A percentile compares a stretch with the other conserved stretches of the same genome.
Evolutionary conservation across 169 alveolate genomes (phyloP).

Genomic region (Ichthyophthirius multifiliis): DNA sequence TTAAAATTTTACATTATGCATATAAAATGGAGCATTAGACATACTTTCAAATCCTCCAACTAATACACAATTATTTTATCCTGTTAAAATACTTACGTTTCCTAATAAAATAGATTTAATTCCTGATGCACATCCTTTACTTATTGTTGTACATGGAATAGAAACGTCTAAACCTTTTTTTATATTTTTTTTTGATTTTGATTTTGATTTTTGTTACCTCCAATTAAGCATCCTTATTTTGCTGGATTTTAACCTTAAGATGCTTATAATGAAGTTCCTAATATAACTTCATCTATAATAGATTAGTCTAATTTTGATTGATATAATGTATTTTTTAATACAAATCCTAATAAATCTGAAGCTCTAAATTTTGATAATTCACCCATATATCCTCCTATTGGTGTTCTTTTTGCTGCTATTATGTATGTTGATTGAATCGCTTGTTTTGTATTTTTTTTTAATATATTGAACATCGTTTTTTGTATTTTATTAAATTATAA

Average conservation of each 20-base stretch:
- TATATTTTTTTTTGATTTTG: too few relatives aligned
- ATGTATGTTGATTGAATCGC: too few relatives aligned
- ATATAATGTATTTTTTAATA: constrained; percentile 49
- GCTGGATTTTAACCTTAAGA: constrained; percentile 69
- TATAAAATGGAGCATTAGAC: constrained; percentile 69
- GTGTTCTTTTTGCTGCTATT: constrained; percentile 63
- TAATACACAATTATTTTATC: constrained; percentile 62
- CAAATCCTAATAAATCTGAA: constrained; percentile 54
- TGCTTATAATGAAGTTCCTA: constrained; percentile 61
- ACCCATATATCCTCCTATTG: constrained; percentile 62
- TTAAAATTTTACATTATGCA: constrained; percentile 1
- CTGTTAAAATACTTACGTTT: constrained; percentile 58
- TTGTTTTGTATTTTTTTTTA: too few relatives aligned
- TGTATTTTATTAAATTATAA: too few relatives aligned
- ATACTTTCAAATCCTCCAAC: constrained; percentile 85
- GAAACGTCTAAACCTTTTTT: constrained; percentile 45
- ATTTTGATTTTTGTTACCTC: constrained; percentile 28
- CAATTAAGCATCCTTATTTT: constrained; percentile 57
- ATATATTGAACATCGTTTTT: too few relatives aligned
- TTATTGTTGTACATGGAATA: constrained; percentile 71
- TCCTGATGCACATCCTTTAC: constrained; percentile 83
- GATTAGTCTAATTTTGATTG: constrained; percentile 26
- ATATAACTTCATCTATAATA: constrained; percentile 60
- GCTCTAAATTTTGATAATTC: constrained; percentile 48
- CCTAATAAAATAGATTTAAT: constrained; percentile 76